Conservation (phyloP, 495 filamentous ascomycete species). For the Talaromyces trachyspermus region DNA sequence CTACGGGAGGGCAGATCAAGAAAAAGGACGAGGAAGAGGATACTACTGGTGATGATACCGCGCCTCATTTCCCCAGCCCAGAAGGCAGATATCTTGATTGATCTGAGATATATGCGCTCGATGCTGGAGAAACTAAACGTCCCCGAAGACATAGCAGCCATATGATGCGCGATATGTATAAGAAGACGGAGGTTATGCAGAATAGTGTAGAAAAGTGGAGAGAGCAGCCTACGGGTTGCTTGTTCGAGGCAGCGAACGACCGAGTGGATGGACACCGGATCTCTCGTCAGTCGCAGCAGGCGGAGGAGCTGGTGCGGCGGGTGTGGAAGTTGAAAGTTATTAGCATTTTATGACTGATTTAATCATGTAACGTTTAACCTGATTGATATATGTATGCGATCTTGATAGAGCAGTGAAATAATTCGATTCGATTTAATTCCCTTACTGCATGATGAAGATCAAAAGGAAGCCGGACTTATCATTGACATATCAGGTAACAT, state of each 20-base stretch:
- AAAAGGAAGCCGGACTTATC: too few relatives aligned
- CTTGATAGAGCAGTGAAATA: neutral
- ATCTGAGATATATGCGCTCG: slow-evolving; percentile 67
- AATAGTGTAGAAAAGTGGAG: slow-evolving; percentile 87
- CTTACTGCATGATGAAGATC: too few relatives aligned
- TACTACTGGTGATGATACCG: slow-evolving; percentile 19
- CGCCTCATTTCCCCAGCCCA: slow-evolving; percentile 13
- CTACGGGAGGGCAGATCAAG: slow-evolving; percentile 18
- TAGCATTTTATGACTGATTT: slow-evolving; percentile 7
- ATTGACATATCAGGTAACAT: too few relatives aligned
- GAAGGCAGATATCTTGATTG: slow-evolving; percentile 51
- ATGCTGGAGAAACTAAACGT: slow-evolving; percentile 64
- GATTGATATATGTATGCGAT: neutral
- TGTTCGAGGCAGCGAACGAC: slow-evolving; percentile 79
- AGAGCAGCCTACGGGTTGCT: slow-evolving; percentile 76
- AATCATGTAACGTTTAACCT: neutral
- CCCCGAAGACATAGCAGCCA: slow-evolving; percentile 19
- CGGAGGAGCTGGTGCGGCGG: neutral
- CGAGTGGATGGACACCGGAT: slow-evolving; percentile 89
- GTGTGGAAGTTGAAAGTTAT: slow-evolving; percentile 38
- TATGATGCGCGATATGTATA: slow-evolving; percentile 56
- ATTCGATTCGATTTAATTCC: too few relatives aligned
- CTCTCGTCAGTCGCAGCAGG: slow-evolving; percentile 37
- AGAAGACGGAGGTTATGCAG: slow-evolving; percentile 84
- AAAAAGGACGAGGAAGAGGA: slow-evolving; percentile 16